Evolutionary conservation across 352 stramenopile species (phyloP), one percentile per base, ranked within the genome.

Genomic region (Peronospora tabacina): DNA sequence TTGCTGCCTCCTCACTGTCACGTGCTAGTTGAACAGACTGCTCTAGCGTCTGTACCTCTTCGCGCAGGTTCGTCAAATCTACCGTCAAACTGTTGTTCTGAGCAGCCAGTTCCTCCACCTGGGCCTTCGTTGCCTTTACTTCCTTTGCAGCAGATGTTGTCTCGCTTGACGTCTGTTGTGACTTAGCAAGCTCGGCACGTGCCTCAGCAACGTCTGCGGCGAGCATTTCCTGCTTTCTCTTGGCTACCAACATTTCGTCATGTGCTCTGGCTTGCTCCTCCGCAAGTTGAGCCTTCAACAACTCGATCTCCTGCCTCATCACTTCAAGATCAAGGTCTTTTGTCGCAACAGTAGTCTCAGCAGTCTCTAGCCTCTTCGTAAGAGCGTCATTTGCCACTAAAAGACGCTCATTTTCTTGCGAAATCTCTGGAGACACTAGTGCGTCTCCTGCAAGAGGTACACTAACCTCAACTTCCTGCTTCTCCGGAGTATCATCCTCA

Each of bases 1-100:
- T 64, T 47, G 76, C 76, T 34, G 79, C 79, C 24, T 85, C 76
- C 32, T 86, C 79, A 43, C 71, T 85, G 44, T 90, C 79, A 30
- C 82, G 72, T 7, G 76, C 72, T 19, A 68, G 50, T 29, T 75
- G 61, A 33, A 74, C 43, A 36, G 64, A 58, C 35, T 71, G 45
- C 49, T 82, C 52, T 11, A 85, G 62, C 35, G 64, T 64, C 47
- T 70, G 56, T 10, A 81, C 49, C 20, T 76, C 54, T 34, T 75
- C 61, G 20, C 67, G 56, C 32, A 82, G 29, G 29, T 39, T 66
- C 11, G 29, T 53, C 24, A 82, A 35, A 49, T 82, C 59, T 12
- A 37, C 15, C 34, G 63, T 63, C 15, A 70, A 39, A 12, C 51
- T 51, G 22, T 66, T 48, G 43, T 75, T 62, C 42, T 64, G 52